Percentiles rank a stretch among this genome's conserved stretches.
phyloP scores from a whole-genome alignment of 805 yeast species.

The Kodamaea fukazawae region DNA sequence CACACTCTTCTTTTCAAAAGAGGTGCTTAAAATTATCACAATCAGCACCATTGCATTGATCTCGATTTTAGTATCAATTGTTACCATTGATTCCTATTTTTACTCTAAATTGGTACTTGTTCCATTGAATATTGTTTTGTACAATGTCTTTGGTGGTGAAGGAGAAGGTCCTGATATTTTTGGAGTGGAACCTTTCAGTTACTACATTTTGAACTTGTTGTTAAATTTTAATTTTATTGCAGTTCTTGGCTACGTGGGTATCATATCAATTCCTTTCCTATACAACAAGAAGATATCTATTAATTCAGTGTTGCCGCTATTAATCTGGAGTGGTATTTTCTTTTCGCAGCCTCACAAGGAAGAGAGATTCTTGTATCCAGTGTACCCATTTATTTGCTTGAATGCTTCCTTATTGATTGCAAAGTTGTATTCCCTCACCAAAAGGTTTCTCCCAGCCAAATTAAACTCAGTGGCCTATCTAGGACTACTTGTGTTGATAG shows the following conservation, averaged over 20 bases:
- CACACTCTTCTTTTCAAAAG: constrained; percentile 15
- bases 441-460: constrained; percentile 5
- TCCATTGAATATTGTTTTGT: constrained; percentile 76
- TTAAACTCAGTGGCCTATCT: constrained; percentile 16
- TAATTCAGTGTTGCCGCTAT: constrained; percentile 41
- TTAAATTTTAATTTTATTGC: constrained; percentile 69
- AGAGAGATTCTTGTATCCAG: constrained; percentile 85
- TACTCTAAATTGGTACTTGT: constrained; percentile 64
- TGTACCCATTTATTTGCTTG: constrained; percentile 66
- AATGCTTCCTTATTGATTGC: constrained; percentile 55
- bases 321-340: constrained; percentile 68
- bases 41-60: constrained; percentile 18
- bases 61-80: constrained; percentile 21
- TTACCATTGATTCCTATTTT: constrained; percentile 55
- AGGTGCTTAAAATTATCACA: constrained; percentile 12
- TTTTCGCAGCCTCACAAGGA: constrained; percentile 85
- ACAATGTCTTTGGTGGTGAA: constrained; percentile 71
- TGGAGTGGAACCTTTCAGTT: constrained; percentile 77
- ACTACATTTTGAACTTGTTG: constrained; percentile 64
- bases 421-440: constrained; percentile 11
- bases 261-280: constrained; percentile 23
- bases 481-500: constrained; percentile 32
- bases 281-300: constrained; percentile 15
- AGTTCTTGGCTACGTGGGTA: constrained; percentile 40
- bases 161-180: constrained; percentile 86